Base-by-base conservation (phyloP, 306 rosid genomes). In the Vigna nakashimae region DNA sequence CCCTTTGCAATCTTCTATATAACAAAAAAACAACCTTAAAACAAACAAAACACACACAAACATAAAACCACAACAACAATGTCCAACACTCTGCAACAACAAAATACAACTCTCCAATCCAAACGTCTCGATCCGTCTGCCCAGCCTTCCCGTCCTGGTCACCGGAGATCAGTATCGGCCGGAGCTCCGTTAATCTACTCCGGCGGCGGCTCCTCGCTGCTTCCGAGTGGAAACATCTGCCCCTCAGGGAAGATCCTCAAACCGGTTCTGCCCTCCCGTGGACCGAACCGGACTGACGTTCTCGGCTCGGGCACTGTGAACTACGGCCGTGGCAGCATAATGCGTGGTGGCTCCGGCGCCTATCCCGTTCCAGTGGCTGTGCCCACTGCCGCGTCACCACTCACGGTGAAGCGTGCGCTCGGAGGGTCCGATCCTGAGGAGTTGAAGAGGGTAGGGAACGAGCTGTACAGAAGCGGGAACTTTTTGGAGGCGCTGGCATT, bases 271-370 rank as follows among this genome's bases (percentile, higher is more conserved):
- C 84, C 82, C 13, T 28, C 85, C 5, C 89, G 88, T 62, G 86
- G 79, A 4, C 63, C 87, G 34, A 85, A 45, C 73, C 89, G 94
- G 64, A 71, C 89, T 32, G 98, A 91, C 9, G 93, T 89, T 16
- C 51, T 94, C 79, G 93, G 96, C 63, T 91, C 84, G 0, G 97
- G 98, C n/a, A 80, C 89, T 0, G 96, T 78, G 6, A 89, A 91
- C 85, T 91, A 94, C 36, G 98, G 98, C 71, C 98, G 88, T 17
- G 98, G 98, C 0, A 94, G 86, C 85, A 94, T 94, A 45, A 77
- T 94, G 66, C 93, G 98, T 4, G 86, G 93, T 6, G 83, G 89
- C 32, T 38, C 43, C 32, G 79, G 83, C 12, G 78, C 71, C 40
- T 79, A 62, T 69, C 48, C 75, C 0, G 84, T 74, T 76, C 2